Evolutionary conservation across 805 yeast species (phyloP).

Genomic region (Pichia paraexigua): DNA sequence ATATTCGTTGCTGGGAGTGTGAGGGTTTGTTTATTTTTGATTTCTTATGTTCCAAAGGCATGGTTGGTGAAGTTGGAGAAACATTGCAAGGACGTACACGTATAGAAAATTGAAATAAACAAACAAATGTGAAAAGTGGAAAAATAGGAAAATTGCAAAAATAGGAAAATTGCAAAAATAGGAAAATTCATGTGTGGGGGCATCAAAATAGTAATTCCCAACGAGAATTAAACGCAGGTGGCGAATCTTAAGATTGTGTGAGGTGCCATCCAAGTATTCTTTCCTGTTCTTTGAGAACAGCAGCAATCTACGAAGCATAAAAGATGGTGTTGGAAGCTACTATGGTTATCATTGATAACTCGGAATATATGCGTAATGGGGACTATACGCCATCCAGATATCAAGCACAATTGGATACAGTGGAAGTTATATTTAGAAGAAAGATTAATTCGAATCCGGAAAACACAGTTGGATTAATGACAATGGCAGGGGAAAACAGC

Average conservation of each 20-base stretch:
- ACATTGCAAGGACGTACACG: no score
- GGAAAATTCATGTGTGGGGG: neutral
- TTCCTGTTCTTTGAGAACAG: no score
- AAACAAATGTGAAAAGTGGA: neutral
- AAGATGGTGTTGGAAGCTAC: slow-evolving; percentile 92
- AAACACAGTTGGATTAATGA: slow-evolving; percentile 83
- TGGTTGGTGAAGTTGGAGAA: neutral
- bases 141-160: neutral
- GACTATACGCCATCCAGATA: slow-evolving; percentile 84
- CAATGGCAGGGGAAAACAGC: slow-evolving; percentile 82
- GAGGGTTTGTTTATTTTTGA: neutral
- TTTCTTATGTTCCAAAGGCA: neutral
- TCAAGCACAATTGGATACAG: slow-evolving; percentile 88
- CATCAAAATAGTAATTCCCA: no score
- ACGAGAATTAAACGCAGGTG: neutral
- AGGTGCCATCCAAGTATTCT: no score
- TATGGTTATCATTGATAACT: slow-evolving; percentile 90
- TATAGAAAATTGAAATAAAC: no score
- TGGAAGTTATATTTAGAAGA: slow-evolving; percentile 76
- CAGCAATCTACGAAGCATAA: no score
- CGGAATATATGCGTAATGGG: slow-evolving; percentile 94
- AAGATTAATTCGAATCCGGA: slow-evolving; percentile 89
- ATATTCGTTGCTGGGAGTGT: slow-evolving; percentile 5
- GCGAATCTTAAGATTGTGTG: slow-evolving; percentile 52
- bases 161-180: no score